Base-by-base conservation (phyloP, 2,329 filamentous ascomycete species). In the Colletotrichum neosansevieriae region DNA sequence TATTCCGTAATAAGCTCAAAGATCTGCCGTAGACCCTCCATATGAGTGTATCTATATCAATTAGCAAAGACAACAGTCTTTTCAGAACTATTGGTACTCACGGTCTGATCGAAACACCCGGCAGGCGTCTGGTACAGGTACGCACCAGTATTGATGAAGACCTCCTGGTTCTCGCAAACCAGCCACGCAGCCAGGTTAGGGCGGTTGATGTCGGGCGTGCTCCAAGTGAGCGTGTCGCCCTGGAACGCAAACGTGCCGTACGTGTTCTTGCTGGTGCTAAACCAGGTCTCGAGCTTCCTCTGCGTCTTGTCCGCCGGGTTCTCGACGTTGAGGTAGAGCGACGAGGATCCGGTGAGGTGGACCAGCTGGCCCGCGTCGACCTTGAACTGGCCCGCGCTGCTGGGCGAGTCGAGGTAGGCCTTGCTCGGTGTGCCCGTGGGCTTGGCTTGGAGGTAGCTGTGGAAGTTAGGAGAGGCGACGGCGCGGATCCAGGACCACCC, bases 101-200 rank as follows among this genome's bases (percentile, higher is more conserved):
- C 84, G 56, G 86, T 89, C 77, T 89, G 83, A 78, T 90, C 87
- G 34, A 81, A 80, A 77, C 87, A 89, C 3, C 87, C 87, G 3
- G 77, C 75, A 0, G 87, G 87, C 11, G 87, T 89, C 76, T 85
- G 78, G 73, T 89, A 89, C 29, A 78, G 77, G 73, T 89, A 89
- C 13, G 85, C 85, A 0, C 88, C 87, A 62, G 88, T 81, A 72
- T 89, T 89, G 73, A 89, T 82, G 73, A 85, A 89, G 70, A 89
- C 71, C 51, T 73, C 75, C 76, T 86, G 83, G 6, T 79, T 78
- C 51, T 77, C 78, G 70, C 86, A 90, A 59, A 89, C 87, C 71
- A 88, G 82, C 86, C 87, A 90, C 1, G 88, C 87, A 19, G 83
- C 84, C 50, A 81, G 73, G 73, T 89, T 90, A 58, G 86, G 86